These are phyloP conservation scores for Candida insectorum DNA, from an alignment of 805 yeast species.

Conservation along the genomic window DNA sequence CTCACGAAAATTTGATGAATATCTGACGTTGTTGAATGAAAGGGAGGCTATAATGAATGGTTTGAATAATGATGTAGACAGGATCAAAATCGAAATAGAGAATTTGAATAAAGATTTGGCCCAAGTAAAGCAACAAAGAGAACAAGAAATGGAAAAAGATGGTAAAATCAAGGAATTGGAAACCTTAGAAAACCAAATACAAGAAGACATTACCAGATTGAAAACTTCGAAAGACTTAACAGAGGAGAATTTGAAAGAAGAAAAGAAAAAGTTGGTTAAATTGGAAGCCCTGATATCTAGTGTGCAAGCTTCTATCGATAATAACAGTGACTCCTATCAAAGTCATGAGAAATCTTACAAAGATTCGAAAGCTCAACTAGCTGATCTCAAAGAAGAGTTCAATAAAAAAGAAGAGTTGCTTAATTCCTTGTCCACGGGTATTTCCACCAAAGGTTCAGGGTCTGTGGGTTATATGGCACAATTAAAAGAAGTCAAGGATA, in stretches of 20 bases:
- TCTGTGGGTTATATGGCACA: constrained; percentile 79
- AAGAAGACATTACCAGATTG: constrained; percentile 65
- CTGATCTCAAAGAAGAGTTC: constrained; percentile 43
- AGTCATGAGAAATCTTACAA: constrained; percentile 45
- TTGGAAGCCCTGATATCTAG: constrained; percentile 30
- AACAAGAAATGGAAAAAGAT: constrained; percentile 57
- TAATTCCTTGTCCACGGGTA: constrained; percentile 81
- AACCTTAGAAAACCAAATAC: constrained; percentile 47
- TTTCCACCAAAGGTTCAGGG: constrained; percentile 74
- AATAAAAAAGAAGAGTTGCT: constrained; percentile 71
- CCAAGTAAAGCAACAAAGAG: constrained; percentile 49
- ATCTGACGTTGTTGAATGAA: constrained; percentile 40
- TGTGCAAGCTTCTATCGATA: constrained; percentile 28
- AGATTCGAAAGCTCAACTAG: constrained; percentile 41
- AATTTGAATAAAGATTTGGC: constrained; percentile 61
- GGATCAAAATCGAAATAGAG: constrained; percentile 51
- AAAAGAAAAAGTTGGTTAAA: constrained; percentile 30
- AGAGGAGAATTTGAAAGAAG: constrained; percentile 56
- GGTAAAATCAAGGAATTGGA: constrained; percentile 61
- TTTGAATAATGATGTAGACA: constrained; percentile 42
- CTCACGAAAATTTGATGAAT: constrained; percentile 39
- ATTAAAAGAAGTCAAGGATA: constrained; percentile 57
- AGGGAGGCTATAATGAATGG: constrained; percentile 39
- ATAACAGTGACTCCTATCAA: constrained; percentile 35
- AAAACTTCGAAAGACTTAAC: constrained; percentile 62